Evolutionary conservation across 345 rosid genomes (phyloP).

Genomic region (Clarkia xantiana): DNA sequence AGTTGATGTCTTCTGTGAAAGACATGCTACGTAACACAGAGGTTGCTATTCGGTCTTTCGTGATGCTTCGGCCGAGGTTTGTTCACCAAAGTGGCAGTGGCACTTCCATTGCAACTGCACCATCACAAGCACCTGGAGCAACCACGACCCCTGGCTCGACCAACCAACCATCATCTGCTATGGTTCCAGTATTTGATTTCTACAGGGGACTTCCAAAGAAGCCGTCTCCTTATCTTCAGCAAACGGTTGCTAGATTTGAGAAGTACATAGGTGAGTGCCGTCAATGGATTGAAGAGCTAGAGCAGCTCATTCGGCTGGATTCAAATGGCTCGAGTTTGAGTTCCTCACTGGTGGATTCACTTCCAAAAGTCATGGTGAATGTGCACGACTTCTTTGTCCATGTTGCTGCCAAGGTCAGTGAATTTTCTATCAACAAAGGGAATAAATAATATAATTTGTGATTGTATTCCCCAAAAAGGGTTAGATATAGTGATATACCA

Average conservation of each 20-base stretch:
- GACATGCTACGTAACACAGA: slow-evolving; percentile 77
- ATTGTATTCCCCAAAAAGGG: no score
- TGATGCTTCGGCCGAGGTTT: slow-evolving; percentile 68
- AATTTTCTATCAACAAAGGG: no score
- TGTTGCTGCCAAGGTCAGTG: slow-evolving; percentile 86
- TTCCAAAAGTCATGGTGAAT: slow-evolving; percentile 84
- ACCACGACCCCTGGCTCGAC: slow-evolving; percentile 32
- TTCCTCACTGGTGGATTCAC: slow-evolving; percentile 62
- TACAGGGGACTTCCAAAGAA: slow-evolving; percentile 85
- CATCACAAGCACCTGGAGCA: slow-evolving; percentile 54
- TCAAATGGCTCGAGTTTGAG: slow-evolving; percentile 32
- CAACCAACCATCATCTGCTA: slow-evolving; percentile 35
- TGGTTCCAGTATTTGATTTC: slow-evolving; percentile 59
- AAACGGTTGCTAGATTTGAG: slow-evolving; percentile 76
- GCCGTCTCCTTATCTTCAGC: slow-evolving; percentile 72
- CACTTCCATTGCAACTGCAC: slow-evolving; percentile 36
- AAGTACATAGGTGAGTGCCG: slow-evolving; percentile 70
- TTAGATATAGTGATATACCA: no score
- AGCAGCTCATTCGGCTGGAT: slow-evolving; percentile 66
- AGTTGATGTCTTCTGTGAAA: slow-evolving; percentile 66
- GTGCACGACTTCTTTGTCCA: slow-evolving; percentile 87
- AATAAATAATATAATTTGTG: no score
- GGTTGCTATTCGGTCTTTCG: slow-evolving; percentile 77
- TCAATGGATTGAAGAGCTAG: slow-evolving; percentile 91
- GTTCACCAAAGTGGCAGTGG: slow-evolving; percentile 8